Evolutionary conservation across 2,329 filamentous ascomycete species (phyloP), one percentile per base, ranked within the genome.

Genomic region (Mycocentrospora acerina): DNA sequence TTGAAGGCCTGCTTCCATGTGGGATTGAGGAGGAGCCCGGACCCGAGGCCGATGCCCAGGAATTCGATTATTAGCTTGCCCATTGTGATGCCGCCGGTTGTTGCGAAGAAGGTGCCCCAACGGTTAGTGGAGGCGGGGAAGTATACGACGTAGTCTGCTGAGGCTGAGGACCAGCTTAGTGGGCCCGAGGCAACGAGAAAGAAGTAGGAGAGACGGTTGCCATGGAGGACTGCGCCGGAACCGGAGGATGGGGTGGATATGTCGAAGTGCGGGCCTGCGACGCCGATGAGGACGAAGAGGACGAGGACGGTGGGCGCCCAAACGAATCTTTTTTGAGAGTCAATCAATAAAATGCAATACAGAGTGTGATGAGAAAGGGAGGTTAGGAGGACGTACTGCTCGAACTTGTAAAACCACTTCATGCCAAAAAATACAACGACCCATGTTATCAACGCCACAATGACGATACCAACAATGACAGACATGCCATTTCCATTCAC

Each of bases 181-280:
- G 79, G 78, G 2, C 76, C 76, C 12, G 80, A 81, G 8, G 84
- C 69, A 49, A 80, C 84, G 26, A 88, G 71, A 24, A 78, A 83
- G 66, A 88, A 83, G 65, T 85, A 88, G 2, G 80, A 83, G 14
- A 88, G 65, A 3, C 77, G 70, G 42, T 78, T 77, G 15, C 76
- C 81, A 13, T 70, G 67, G 12, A 82, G 53, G 3, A 75, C 77
- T 30, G 70, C 62, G 9, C 69, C 53, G 22, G 76, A 67, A 8
- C 76, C 79, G 1, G 57, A 56, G 5, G 75, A 79, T 2, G 71
- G 63, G 2, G 72, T 71, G 2, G 65, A 57, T 1, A 76, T 65
- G 48, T 84, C 76, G 48, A 83, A 85, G 24, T 78, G 71, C 3
- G 56, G 56, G 4, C 53, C 53, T 11, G 56, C 55, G 3, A 52